Evolutionary conservation across 306 rosid species (phyloP).

Genomic region (Acmispon strigosus): DNA sequence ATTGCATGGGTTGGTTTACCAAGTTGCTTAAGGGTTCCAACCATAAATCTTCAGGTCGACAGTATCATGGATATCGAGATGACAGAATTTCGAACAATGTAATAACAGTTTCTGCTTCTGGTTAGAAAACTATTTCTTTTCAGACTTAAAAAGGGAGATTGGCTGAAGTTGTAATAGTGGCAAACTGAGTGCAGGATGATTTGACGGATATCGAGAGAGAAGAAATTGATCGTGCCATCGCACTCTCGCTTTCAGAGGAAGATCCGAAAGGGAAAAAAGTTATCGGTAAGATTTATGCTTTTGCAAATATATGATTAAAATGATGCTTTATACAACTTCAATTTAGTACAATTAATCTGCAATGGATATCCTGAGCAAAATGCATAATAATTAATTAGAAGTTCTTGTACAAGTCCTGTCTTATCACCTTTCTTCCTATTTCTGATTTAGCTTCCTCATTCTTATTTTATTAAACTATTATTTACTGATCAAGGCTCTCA

Average conservation of each 20-base stretch:
- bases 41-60: slow-evolving; percentile 45
- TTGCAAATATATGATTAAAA: background rate
- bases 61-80: slow-evolving; percentile 40
- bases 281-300: slow-evolving; percentile 48
- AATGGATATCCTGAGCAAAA: background rate
- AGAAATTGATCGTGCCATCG: slow-evolving; percentile 68
- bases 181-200: slow-evolving; percentile 58
- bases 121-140: slow-evolving; percentile 2
- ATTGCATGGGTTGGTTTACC: slow-evolving; percentile 77
- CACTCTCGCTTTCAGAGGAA: slow-evolving; percentile 71
- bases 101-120: slow-evolving; percentile 29
- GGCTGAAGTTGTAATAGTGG: slow-evolving; percentile 28
- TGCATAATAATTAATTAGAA: background rate
- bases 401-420: background rate
- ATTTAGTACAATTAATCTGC: background rate
- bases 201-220: slow-evolving; percentile 51
- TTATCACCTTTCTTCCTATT: background rate
- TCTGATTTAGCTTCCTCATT: background rate
- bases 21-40: slow-evolving; percentile 77
- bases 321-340: background rate
- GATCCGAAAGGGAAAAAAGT: slow-evolving; percentile 68
- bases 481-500: background rate
- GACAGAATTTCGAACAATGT: slow-evolving; percentile 50
- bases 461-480: background rate
- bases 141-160: slow-evolving; percentile 1